These are phyloP conservation scores for Viola odorata DNA, from an alignment of 345 rosid genomes.

Conservation along the genomic window DNA sequence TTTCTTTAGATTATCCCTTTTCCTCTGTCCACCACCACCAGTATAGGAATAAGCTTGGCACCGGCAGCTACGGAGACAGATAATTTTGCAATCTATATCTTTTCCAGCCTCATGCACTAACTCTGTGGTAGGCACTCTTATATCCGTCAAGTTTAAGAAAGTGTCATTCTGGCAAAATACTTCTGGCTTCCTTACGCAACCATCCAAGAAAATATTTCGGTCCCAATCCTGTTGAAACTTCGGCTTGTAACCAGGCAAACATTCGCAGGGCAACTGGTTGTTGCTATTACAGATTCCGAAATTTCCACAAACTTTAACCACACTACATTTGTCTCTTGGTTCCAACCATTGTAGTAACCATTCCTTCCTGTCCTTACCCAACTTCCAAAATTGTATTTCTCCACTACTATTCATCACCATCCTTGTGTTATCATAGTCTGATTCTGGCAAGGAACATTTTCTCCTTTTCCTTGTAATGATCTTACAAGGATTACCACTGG, in stretches of 20 bases:
- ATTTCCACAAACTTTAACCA: slow-evolving; percentile 24
- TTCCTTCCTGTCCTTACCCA: not conserved
- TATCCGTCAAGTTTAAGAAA: slow-evolving; percentile 15
- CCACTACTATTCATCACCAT: slow-evolving; percentile 30
- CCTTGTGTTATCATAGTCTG: slow-evolving; percentile 5
- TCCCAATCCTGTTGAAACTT: slow-evolving; percentile 11
- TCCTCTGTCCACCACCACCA: not conserved
- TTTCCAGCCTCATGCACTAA: rapidly evolving
- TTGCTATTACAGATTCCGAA: slow-evolving; percentile 31
- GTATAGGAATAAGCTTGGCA: slow-evolving; percentile 30
- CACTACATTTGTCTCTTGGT: slow-evolving; percentile 32
- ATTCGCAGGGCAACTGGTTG: slow-evolving; percentile 18
- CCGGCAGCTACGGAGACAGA: not conserved
- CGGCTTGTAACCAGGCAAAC: slow-evolving; percentile 41
- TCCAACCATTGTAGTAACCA: slow-evolving; percentile 28
- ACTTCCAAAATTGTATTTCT: slow-evolving; percentile 17
- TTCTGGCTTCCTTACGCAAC: slow-evolving; percentile 20
- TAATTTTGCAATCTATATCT: not conserved
- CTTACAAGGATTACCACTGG: not conserved
- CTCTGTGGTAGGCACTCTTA: not conserved
- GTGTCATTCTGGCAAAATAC: not conserved
- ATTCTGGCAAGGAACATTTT: too few species aligned
- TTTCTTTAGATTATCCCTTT: not conserved
- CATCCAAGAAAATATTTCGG: slow-evolving; percentile 13
- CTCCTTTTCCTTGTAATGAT: not conserved